Base-by-base conservation (phyloP, 768 basidiomycete genomes). In the Tylopilus cervinicoccineus region DNA sequence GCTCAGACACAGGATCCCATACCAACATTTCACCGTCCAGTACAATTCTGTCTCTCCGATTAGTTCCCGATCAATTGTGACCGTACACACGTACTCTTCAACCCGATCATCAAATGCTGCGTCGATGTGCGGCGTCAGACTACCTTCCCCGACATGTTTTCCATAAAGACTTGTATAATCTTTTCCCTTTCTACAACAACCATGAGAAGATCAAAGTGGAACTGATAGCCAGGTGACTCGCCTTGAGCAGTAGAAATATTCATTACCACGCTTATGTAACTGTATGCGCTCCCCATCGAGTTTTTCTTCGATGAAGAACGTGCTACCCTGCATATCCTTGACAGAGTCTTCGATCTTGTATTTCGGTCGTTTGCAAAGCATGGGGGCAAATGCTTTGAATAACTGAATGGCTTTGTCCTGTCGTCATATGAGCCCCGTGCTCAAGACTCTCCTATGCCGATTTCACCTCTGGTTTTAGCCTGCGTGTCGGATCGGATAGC, bases 11-110 rank as follows among this genome's bases (percentile, higher is more conserved):
- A 0, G 95, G 95, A 66, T 98, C 96, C 88, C 89, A 98, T 3
- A 97, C 95, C 27, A 99, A 72, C 95, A 99, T 98, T 66, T 99
- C 96, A 0, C 96, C 96, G 57, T 99, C 96, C 13, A 99, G 67
- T 39, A 98, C 90, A 57, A 95, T 86, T 42, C 95, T 97, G 48
- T 4, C 20, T 17, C 6, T 8, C 7, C 43, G 28, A 22, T 61
- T 24, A 62, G 28, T 23, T 51, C 48, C 27, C 45, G 41, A 38
- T 28, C 5, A 19, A 17, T 16, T 12, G 19, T 6, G 17, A 36
- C 27, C 34, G 27, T 4, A 36, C 28, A 8, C 8, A 60, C 91
- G 57, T 53, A 96, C 95, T 93, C 87, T 5, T 86, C 81, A 4
- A 97, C 77, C 4, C 85, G 77, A 2, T 75, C 60, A 56, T 88